Percentiles rank a stretch among this genome's conserved stretches.
phyloP scores from a whole-genome alignment of 2,329 filamentous ascomycete species.

The Venturia effusa region DNA sequence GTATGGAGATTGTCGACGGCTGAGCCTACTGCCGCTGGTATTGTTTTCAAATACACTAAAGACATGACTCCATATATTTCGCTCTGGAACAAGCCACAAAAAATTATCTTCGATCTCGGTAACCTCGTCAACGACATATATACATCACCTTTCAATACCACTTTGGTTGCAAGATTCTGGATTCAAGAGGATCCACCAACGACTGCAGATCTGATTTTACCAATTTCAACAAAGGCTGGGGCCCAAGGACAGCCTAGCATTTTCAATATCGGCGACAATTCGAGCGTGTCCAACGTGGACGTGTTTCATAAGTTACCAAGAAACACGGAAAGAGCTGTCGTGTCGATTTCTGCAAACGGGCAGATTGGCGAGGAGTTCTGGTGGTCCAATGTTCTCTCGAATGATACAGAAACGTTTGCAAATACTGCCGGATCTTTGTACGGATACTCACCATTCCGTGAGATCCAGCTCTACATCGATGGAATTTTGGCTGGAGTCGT shows the following conservation, averaged over 20 bases:
- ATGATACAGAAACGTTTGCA: conserved; percentile 48
- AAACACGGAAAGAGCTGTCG: conserved; percentile 57
- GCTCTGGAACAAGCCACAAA: conserved; percentile 60
- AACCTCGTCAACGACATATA: conserved; percentile 63
- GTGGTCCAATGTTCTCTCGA: conserved; percentile 66
- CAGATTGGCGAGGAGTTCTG: conserved; percentile 74
- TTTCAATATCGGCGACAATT: conserved; percentile 51
- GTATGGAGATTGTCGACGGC: conserved; percentile 78
- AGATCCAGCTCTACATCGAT: conserved; percentile 68
- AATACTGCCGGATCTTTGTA: conserved; percentile 45
- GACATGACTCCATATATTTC: conserved; percentile 63
- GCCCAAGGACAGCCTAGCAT: conserved; percentile 46
- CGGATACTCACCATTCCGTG: conserved; percentile 64
- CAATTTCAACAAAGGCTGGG: conserved; percentile 46
- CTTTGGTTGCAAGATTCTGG: conserved; percentile 64
- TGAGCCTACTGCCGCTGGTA: conserved; percentile 60
- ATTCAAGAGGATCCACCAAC: conserved; percentile 42
- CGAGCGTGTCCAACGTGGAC: conserved; percentile 38
- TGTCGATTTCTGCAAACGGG: conserved; percentile 67
- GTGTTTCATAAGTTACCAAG: conserved; percentile 52
- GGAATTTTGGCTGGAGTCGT: conserved; percentile 60
- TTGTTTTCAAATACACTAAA: conserved; percentile 66
- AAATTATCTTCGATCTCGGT: conserved; percentile 68
- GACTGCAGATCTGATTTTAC: conserved; percentile 41
- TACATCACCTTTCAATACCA: conserved; percentile 64